A percentile compares a stretch with the other conserved stretches of the same genome.
Conservation (phyloP, 1,139 yeast species). For the Candida mesenterica region DNA sequence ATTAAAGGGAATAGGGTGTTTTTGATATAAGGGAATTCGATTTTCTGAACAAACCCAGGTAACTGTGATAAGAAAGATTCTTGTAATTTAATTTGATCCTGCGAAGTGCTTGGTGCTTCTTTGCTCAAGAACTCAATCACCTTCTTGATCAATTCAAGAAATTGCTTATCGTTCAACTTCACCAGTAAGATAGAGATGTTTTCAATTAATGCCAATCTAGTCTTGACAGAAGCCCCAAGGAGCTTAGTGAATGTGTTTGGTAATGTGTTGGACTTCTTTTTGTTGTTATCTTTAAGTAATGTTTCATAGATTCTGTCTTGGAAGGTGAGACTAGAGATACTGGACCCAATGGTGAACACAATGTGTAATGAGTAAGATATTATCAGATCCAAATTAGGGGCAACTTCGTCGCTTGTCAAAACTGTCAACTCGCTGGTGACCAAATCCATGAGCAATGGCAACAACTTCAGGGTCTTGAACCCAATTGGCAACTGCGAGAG, state of each 20-base stretch:
- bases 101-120: constrained; percentile 21
- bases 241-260: constrained; percentile 42
- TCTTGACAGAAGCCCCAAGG: constrained; percentile 32
- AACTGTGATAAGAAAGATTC: constrained; percentile 53
- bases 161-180: constrained; percentile 50
- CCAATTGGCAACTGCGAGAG: constrained; percentile 60
- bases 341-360: constrained; percentile 61
- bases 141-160: constrained; percentile 36
- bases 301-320: constrained; percentile 59
- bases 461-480: constrained; percentile 67
- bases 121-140: constrained; percentile 29
- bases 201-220: constrained; percentile 48
- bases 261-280: constrained; percentile 30
- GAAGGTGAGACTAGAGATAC: constrained; percentile 73
- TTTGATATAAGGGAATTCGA: constrained; percentile 74
- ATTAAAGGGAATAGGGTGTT: constrained; percentile 71
- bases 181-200: constrained; percentile 52
- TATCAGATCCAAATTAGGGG: constrained; percentile 32
- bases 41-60: constrained; percentile 41
- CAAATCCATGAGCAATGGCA: constrained; percentile 62
- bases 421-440: constrained; percentile 35
- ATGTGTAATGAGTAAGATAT: constrained; percentile 57
- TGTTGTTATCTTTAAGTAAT: constrained; percentile 29
- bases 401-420: constrained; percentile 37
- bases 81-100: constrained; percentile 49